Percentiles rank a stretch among this genome's conserved stretches.
Evolutionary conservation across 2,329 filamentous ascomycete species (phyloP).

Genomic region (Blastomyces silverae): DNA sequence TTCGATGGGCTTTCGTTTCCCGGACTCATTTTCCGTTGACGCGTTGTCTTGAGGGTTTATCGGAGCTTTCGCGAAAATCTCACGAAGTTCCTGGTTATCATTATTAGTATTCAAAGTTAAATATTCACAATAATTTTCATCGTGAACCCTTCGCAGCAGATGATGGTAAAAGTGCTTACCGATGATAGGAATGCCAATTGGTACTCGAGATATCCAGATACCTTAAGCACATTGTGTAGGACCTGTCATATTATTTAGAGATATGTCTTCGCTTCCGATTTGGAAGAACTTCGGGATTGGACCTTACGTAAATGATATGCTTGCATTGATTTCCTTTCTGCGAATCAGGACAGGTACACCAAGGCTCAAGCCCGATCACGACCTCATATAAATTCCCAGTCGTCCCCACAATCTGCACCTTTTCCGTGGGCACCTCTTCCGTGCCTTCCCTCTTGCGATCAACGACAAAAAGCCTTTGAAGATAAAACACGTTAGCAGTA

Average conservation of each 20-base stretch:
- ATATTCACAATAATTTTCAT: neutral
- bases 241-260: slow-evolving; percentile 36
- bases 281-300: neutral
- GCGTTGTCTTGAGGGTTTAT: slow-evolving; percentile 41
- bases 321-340: slow-evolving; percentile 56
- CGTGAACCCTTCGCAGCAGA: neutral
- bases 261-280: neutral
- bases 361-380: slow-evolving; percentile 47
- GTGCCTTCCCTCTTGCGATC: slow-evolving; percentile 43
- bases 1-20: slow-evolving; percentile 53
- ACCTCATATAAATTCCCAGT: slow-evolving; percentile 59
- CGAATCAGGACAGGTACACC: slow-evolving; percentile 51
- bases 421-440: slow-evolving; percentile 44
- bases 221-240: slow-evolving; percentile 53
- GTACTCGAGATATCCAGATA: slow-evolving; percentile 49
- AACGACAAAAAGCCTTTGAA: slow-evolving; percentile 50
- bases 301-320: slow-evolving; percentile 52
- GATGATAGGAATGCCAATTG: slow-evolving; percentile 54
- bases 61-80: slow-evolving; percentile 51
- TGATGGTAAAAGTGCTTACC: slow-evolving; percentile 26
- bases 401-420: slow-evolving; percentile 52
- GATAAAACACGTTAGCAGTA: slow-evolving; percentile 12
- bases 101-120: neutral
- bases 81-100: slow-evolving; percentile 44
- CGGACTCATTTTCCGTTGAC: slow-evolving; percentile 33